Evolutionary conservation across 2,329 filamentous ascomycete species (phyloP).

Genomic region (Talaromyces sp.): DNA sequence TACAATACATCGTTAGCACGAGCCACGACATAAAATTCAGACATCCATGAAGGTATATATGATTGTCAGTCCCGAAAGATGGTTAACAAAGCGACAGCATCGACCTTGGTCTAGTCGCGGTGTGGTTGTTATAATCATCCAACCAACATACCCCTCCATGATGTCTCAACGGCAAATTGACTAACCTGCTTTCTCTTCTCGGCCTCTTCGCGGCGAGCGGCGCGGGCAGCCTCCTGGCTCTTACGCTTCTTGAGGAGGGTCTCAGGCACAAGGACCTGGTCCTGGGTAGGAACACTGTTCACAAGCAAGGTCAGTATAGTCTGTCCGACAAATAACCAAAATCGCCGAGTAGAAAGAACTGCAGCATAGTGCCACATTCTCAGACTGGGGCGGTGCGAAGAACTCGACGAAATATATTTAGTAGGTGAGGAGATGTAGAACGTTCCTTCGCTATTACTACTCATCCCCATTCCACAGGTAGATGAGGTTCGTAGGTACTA

Average conservation of each 20-base stretch:
- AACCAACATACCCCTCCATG: slow-evolving; percentile 35
- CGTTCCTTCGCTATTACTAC: slow-evolving; percentile 24
- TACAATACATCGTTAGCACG: slow-evolving; percentile 28
- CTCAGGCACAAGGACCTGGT: slow-evolving; percentile 97
- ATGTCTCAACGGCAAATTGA: slow-evolving; percentile 30
- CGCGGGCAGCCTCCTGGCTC: slow-evolving; percentile 98
- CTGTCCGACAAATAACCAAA: slow-evolving; percentile 63
- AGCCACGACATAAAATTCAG: slow-evolving; percentile 18
- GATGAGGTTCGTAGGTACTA: slow-evolving; percentile 27
- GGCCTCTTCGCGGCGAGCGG: slow-evolving; percentile 73
- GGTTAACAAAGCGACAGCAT: slow-evolving; percentile 79
- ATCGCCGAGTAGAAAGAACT: slow-evolving; percentile 84
- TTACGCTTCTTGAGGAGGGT: slow-evolving; percentile 99
- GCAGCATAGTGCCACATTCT: slow-evolving; percentile 90
- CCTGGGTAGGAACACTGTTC: slow-evolving; percentile 87
- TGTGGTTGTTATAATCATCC: slow-evolving; percentile 84
- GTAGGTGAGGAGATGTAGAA: slow-evolving; percentile 62
- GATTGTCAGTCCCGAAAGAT: slow-evolving; percentile 69
- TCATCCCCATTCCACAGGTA: slow-evolving; percentile 28
- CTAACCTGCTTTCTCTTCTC: slow-evolving; percentile 90
- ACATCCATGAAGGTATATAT: slow-evolving; percentile 18
- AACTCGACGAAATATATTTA: slow-evolving; percentile 77
- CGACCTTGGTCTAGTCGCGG: slow-evolving; percentile 91
- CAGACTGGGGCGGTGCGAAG: slow-evolving; percentile 59
- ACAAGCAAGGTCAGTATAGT: slow-evolving; percentile 65